Percentiles rank a stretch among this genome's conserved stretches.
phyloP scores from a whole-genome alignment of 495 filamentous ascomycete species.

The Hyphodiscus hymeniophilus region DNA sequence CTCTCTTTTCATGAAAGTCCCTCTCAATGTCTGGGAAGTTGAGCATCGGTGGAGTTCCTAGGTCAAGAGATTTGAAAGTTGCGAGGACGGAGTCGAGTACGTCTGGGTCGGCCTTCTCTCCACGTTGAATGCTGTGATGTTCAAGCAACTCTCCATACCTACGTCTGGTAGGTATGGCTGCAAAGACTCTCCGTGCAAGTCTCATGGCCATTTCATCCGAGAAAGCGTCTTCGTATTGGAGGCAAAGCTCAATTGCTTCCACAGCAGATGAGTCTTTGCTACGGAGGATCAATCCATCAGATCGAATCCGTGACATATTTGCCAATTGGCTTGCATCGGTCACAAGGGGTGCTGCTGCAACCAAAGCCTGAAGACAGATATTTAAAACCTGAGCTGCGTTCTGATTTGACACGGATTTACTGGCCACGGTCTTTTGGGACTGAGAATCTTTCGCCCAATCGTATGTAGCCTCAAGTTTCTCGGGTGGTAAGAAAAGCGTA shows the following conservation, averaged over 20 bases:
- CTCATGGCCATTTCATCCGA: conserved; percentile 41
- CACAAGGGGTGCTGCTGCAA: conserved; percentile 43
- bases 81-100: conserved; percentile 38
- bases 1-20: conserved; percentile 40
- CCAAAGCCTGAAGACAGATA: conserved; percentile 44
- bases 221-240: conserved; percentile 49
- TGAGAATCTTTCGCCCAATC: conserved; percentile 26
- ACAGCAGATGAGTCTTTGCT: conserved; percentile 23
- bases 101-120: conserved; percentile 30
- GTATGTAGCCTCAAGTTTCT: conserved; percentile 35
- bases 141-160: conserved; percentile 37
- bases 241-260: conserved; percentile 28
- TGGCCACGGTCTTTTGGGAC: conserved; percentile 28
- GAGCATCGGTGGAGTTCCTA: conserved; percentile 30
- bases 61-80: conserved; percentile 36
- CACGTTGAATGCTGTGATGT: conserved; percentile 4
- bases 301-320: conserved; percentile 44
- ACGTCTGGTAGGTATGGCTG: conserved; percentile 39
- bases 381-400: conserved; percentile 43
- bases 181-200: conserved; percentile 40
- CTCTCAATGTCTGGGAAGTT: conserved; percentile 39
- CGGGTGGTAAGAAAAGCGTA: conserved; percentile 57
- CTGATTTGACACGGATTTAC: conserved; percentile 16
- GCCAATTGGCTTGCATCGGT: conserved; percentile 31
- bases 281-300: conserved; percentile 32